Conservation (phyloP, 805 yeast genomes). For the Blastobotrys peoriensis region DNA sequence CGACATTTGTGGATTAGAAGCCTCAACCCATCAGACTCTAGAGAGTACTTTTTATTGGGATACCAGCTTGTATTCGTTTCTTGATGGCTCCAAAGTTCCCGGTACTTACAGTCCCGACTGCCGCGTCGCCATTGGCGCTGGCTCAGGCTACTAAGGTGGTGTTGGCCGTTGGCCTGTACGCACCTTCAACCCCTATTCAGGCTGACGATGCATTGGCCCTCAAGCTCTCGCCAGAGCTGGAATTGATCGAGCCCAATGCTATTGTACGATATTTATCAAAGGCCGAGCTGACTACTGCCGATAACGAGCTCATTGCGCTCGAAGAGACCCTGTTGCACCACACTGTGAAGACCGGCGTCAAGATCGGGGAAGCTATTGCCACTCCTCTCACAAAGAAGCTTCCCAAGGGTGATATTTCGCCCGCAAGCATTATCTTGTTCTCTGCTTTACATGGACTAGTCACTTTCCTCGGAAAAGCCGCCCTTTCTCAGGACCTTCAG, state of each 20-base stretch:
- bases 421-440: slow-evolving; percentile 39
- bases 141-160: slow-evolving; percentile 40
- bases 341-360: slow-evolving; percentile 29
- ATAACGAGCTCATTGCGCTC: slow-evolving; percentile 25
- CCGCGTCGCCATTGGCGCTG: slow-evolving; percentile 24
- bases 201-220: slow-evolving; percentile 8
- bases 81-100: slow-evolving; percentile 7
- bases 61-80: no score
- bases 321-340: slow-evolving; percentile 37
- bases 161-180: slow-evolving; percentile 30
- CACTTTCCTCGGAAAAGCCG: slow-evolving; percentile 28
- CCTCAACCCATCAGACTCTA: no score
- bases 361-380: slow-evolving; percentile 20
- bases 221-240: not conserved
- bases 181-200: slow-evolving; percentile 12
- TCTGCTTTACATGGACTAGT: slow-evolving; percentile 39
- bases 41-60: no score
- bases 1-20: no score
- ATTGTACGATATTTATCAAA: slow-evolving; percentile 41
- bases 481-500: slow-evolving; percentile 26
- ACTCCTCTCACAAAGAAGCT: slow-evolving; percentile 20
- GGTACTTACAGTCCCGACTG: slow-evolving; percentile 8
- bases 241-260: slow-evolving; percentile 42
- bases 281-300: slow-evolving; percentile 15
- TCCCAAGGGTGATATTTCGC: slow-evolving; percentile 28